Evolutionary conservation across 2,329 filamentous ascomycete genomes (phyloP), one percentile per base, ranked within the genome.

Genomic region (Diaporthe ilicicola): DNA sequence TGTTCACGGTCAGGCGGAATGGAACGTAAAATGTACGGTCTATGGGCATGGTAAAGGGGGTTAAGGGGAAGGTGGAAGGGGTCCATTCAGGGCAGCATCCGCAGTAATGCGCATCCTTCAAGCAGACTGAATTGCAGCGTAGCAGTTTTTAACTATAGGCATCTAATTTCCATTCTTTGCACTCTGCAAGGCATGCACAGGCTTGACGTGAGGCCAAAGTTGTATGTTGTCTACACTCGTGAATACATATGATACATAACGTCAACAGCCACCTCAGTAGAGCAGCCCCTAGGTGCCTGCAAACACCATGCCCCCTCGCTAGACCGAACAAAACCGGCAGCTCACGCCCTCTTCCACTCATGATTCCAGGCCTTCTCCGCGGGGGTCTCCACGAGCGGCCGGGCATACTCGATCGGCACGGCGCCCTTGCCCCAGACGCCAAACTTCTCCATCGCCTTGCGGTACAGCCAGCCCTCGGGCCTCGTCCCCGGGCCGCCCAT

Each of bases 341-440:
- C 59, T 53, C 3, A 76, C 76, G 78, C 85, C 82, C 91, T 89
- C 85, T 91, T 97, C 96, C 96, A 99, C 15, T 85, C 92, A 83
- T 97, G 91, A 84, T 98, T 96, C 94, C 95, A 99, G n/a, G 94
- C 90, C 75, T 92, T 89, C 78, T 87, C 87, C 0, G 87, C 85
- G 8, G 95, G 95, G 62, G 89, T 94, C 79, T 98, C 95, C 39
- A 93, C 95, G 87, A 97, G 93, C 74, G 89, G 85, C 74, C 93
- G 86, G 34, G 93, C 93, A 85, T 97, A 98, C 86, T 99, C 96
- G 77, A 98, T 95, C 17, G 96, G 96, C 70, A 98, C 87, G 71
- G 91, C 90, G 65, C 91, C 87, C 61, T 87, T 85, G 46, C 88
- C 86, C 84, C 92, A 97, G 22, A 97, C 86, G 8, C 93, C 93